These are phyloP conservation scores for Plectosphaerella plurivora DNA, from an alignment of 2,329 filamentous ascomycete species.

Conservation along the genomic window DNA sequence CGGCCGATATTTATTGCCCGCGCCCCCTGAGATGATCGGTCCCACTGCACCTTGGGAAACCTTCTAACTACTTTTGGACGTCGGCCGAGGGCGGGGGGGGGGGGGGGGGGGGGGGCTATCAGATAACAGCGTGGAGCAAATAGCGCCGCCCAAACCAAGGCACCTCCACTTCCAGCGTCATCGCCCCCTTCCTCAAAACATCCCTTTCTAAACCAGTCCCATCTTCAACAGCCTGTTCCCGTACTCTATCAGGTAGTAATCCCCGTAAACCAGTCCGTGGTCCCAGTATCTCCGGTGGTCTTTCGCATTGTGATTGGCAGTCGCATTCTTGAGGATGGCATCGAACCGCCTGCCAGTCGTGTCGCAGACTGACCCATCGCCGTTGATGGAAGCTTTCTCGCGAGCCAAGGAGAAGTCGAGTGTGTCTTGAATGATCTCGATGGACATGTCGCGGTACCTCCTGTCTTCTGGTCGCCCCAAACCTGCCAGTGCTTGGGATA, in stretches of 20 bases:
- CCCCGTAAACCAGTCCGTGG: conserved; percentile 42
- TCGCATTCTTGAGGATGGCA: conserved; percentile 25
- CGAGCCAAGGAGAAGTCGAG: conserved; percentile 19
- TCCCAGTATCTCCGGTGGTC: conserved; percentile 25
- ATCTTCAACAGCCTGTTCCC: conserved; percentile 36
- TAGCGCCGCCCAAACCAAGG: no score
- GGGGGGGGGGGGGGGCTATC: no score
- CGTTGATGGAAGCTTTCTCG: conserved; percentile 14
- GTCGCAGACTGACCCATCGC: not conserved
- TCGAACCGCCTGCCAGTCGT: conserved; percentile 19
- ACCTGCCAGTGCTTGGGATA: conserved; percentile 26
- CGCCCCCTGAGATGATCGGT: no score
- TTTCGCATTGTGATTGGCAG: conserved; percentile 26
- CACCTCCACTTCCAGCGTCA: no score
- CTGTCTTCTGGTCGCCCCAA: conserved; percentile 8
- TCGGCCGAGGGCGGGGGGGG: no score
- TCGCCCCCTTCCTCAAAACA: no score
- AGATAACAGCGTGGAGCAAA: no score
- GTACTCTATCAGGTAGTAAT: conserved; percentile 43
- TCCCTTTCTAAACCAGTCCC: conserved; percentile 13
- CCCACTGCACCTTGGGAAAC: no score
- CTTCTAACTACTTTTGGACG: no score
- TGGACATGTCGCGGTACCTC: conserved; percentile 20
- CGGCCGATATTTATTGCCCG: no score
- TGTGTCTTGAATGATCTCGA: conserved; percentile 23